Base-by-base conservation (phyloP, 192 early-diverging fungal species). In the Rhizophagus clarus region DNA sequence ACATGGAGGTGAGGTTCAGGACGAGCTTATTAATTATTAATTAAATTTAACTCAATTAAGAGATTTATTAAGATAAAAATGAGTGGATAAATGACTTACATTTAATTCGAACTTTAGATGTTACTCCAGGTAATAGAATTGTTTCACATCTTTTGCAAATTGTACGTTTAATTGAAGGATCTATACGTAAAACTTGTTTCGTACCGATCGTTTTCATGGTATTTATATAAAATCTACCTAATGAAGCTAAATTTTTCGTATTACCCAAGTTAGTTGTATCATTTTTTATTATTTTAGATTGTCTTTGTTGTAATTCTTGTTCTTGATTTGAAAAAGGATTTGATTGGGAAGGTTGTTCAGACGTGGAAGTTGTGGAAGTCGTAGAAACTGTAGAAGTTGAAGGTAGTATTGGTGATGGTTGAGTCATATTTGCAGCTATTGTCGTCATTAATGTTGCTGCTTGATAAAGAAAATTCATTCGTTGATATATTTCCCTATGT, bases 401-500 rank as follows among this genome's bases (percentile, higher is more conserved):
- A 37, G 67, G 3, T 20, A 20, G 49, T 17, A 5, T 15, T 56
- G 2, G 47, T 56, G 14, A 5, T 56, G 51, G 15, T 22, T 56
- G 14, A 20, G 12, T 17, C 20, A 56, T 56, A 56, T 4, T 56
- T 56, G 72, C 84, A 60, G 11, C 12, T 45, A 87, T 77, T 22
- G 82, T 85, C n/a, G 90, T 82, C 88, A 92, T 85, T 32, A 89
- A 84, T 40, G 83, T 81, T 1, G 90, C 88, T 14, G 91, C 91
- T 63, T 91, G 90, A 71, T 93, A 87, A 24, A 93, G 78, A 75
- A 91, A 91, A 78, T 90, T 91, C 88, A 93, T 88, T 20, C 90
- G 85, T 60, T 91, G 89, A 84, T 86, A 91, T 42, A 87, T 82
- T 70, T 92, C 88, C 0, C 81, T 56, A 61, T 91, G 86, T 32